A percentile compares a stretch with the other conserved stretches of the same genome.
Evolutionary conservation across 257 asterid species (phyloP).

Genomic region (Coffea eugenioides): DNA sequence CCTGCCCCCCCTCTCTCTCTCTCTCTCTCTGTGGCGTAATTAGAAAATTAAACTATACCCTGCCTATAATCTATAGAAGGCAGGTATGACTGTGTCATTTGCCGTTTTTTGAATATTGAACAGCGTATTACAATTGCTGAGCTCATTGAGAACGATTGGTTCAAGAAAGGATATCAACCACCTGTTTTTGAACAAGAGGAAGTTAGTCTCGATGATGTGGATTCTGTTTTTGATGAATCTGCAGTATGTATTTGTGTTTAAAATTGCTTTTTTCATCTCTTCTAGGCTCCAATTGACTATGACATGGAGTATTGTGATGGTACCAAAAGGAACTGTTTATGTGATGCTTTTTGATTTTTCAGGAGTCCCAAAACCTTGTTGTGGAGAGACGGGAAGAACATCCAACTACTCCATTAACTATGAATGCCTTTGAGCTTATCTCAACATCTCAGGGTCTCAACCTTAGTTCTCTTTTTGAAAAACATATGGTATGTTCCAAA

Average conservation of each 20-base stretch:
- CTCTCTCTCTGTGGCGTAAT: background rate
- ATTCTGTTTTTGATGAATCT: conserved; percentile 66
- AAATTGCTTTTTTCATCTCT: background rate
- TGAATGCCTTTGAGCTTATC: conserved; percentile 97
- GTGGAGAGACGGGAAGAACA: conserved; percentile 81
- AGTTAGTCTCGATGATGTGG: conserved; percentile 77
- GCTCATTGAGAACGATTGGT: conserved; percentile 89
- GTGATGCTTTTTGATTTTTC: background rate
- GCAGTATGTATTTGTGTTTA: conserved; percentile 39
- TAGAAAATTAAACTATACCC: background rate
- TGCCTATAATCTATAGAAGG: background rate
- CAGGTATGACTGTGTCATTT: background rate
- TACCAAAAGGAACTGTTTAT: background rate
- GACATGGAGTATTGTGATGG: background rate
- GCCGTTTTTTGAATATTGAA: conserved; percentile 16
- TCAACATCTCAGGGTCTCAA: conserved; percentile 98
- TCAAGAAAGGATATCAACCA: conserved; percentile 85
- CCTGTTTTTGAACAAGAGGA: conserved; percentile 79
- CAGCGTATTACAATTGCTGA: conserved; percentile 83
- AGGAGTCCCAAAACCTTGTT: conserved; percentile 76
- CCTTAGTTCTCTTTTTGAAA: conserved; percentile 83
- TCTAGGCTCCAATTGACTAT: background rate
- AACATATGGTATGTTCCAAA: conserved; percentile 64
- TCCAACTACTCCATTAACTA: conserved; percentile 61
- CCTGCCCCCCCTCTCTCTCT: background rate